These are phyloP conservation scores for Fraxinus nigra DNA, from an alignment of 305 asterid genomes.

Conservation along the genomic window DNA sequence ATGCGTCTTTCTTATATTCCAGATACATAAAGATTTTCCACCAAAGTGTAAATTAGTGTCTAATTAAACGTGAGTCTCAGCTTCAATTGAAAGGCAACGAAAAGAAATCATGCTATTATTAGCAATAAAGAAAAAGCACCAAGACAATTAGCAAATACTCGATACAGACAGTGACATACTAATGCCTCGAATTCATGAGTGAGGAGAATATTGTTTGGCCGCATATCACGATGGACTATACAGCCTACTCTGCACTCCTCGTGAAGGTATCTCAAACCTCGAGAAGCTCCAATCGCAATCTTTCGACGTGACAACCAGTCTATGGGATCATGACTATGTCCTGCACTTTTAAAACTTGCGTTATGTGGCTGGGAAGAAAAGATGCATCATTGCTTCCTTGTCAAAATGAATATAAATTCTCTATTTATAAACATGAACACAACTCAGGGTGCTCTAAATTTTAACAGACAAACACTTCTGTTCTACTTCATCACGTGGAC, in stretches of 20 bases:
- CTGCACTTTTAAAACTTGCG: constrained; percentile 34
- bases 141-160: neutral
- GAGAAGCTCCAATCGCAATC: constrained; percentile 83
- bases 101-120: neutral
- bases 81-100: neutral
- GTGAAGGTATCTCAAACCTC: constrained; percentile 90
- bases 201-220: constrained; percentile 91
- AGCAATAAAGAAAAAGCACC: neutral
- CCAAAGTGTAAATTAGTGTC: neutral
- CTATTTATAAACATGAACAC: neutral
- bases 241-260: constrained; percentile 96
- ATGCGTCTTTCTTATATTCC: neutral
- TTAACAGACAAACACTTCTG: neutral
- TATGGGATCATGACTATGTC: constrained; percentile 38
- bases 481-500: neutral
- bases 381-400: neutral
- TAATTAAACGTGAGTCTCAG: neutral
- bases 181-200: constrained; percentile 94
- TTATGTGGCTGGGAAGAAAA: neutral
- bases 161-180: constrained; percentile 34
- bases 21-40: neutral
- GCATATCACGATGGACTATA: constrained; percentile 85
- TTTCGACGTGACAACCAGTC: constrained; percentile 78
- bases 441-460: neutral
- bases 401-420: neutral